Conservation (phyloP, 2,329 filamentous ascomycete species). For the Cucurbitaria berberidis region DNA sequence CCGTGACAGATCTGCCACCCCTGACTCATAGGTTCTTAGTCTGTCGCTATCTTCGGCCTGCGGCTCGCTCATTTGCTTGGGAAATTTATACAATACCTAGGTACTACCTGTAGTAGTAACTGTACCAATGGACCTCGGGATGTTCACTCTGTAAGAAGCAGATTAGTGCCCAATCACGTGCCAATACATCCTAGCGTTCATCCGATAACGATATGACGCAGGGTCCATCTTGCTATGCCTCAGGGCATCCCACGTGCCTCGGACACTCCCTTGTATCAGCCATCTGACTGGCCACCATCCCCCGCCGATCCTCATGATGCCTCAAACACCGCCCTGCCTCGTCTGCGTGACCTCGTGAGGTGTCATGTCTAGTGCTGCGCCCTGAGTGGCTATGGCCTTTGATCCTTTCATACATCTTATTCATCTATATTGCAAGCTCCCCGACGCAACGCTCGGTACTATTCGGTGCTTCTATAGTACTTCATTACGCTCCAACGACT, state of each 20-base stretch:
- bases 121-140: too few relatives aligned
- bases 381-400: conserved; percentile 39
- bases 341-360: conserved; percentile 34
- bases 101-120: too few relatives aligned
- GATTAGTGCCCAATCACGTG: too few relatives aligned
- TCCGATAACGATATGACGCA: not conserved
- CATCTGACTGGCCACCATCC: conserved; percentile 33
- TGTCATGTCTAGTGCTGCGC: conserved; percentile 37
- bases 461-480: conserved; percentile 7
- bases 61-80: conserved; percentile 19
- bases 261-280: not conserved
- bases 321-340: conserved; percentile 34
- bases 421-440: not conserved
- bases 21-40: conserved; percentile 22
- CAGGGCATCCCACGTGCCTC: not conserved
- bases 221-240: not conserved
- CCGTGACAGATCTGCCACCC: conserved; percentile 21
- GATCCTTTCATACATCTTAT: conserved; percentile 28
- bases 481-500: not conserved
- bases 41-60: conserved; percentile 24
- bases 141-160: too few relatives aligned
- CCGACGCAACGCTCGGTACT: not conserved
- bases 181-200: not conserved
- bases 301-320: conserved; percentile 40
- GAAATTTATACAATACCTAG: conserved; percentile 27